Evolutionary conservation across 768 basidiomycete genomes (phyloP).

Genomic region (Butyriboletus loyo): DNA sequence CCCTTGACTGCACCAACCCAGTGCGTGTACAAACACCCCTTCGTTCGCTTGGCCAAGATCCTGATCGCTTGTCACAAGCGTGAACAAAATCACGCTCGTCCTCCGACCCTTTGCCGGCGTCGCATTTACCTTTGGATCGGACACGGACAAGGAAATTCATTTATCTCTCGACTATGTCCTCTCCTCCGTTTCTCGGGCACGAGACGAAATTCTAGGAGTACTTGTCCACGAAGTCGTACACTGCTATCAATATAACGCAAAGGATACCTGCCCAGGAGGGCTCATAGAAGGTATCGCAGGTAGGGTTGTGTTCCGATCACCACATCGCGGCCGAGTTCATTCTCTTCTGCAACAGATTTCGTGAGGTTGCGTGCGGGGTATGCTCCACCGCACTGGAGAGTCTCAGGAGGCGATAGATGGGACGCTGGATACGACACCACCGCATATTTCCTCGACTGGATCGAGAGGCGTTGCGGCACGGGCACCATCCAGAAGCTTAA

Average conservation of each 20-base stretch:
- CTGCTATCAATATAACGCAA: conserved; percentile 69
- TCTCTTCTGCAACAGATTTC: conserved; percentile 48
- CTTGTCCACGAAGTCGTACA: conserved; percentile 77
- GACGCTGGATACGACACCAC: conserved; percentile 76
- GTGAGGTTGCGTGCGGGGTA: conserved; percentile 61
- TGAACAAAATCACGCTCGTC: conserved; percentile 53
- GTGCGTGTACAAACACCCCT: conserved; percentile 33
- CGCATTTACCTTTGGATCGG: conserved; percentile 60
- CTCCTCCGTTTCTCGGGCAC: conserved; percentile 37
- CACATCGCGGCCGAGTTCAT: neutral
- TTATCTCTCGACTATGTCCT: conserved; percentile 65
- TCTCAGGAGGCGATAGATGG: conserved; percentile 50
- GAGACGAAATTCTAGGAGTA: conserved; percentile 68
- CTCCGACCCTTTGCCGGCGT: conserved; percentile 67
- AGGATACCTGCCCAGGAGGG: conserved; percentile 60
- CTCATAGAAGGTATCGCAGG: conserved; percentile 81
- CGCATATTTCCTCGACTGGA: conserved; percentile 72
- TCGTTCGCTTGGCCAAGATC: neutral
- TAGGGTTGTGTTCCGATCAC: conserved; percentile 26
- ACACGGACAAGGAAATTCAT: conserved; percentile 69
- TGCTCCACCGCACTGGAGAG: conserved; percentile 70
- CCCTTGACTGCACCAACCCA: conserved; percentile 44
- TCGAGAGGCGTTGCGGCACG: conserved; percentile 48
- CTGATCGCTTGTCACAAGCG: conserved; percentile 34
- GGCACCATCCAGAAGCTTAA: conserved; percentile 62